Evolutionary conservation across 192 early-diverging fungal genomes (phyloP), one percentile per base, ranked within the genome.

Genomic region (Jimgerdemannia lactiflua): DNA sequence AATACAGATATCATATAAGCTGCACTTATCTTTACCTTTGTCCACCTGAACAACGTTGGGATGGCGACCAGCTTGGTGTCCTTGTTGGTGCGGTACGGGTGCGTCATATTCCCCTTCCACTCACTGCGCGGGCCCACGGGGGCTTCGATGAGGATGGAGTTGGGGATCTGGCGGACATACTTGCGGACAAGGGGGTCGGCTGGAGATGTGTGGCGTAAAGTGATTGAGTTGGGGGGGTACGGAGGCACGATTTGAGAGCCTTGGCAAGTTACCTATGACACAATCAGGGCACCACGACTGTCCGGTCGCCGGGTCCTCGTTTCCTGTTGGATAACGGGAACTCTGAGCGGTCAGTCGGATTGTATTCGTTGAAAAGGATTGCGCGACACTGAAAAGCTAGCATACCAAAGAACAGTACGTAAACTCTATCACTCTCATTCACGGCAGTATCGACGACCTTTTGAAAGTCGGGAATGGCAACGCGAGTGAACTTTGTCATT

Each of bases 281-380:
- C 85, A 86, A 70, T 86, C 85, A 18, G 85, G 83, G 65, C 85
- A 86, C 85, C 85, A 86, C n/a, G 81, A 85, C 64, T 85, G 70
- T 39, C 80, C 74, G 4, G 84, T 85, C 40, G 68, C 71, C 10
- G 77, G 64, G 18, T 77, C 74, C 64, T 85, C 85, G 3, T 78
- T 86, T 9, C 77, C 80, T 82, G 49, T 10, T 59, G 6, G 6
- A 14, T 59, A 14, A 14, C 49, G 2, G 14, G 6, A 14, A 59
- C 8, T 10, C 8, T 10, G 49, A 14, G 14, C 6, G 49, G 0
- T 10, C 49, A 59, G 2, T 10, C 6, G 49, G 49, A 59, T 29
- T 29, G 29, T 29, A 29, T 29, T 29, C 29, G 49, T 59, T 10
- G 49, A 59, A 54, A 11, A 59, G 49, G 49, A 59, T 59, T 10